Percentiles rank a stretch among this genome's conserved stretches.
Conservation (phyloP, 345 rosid genomes). For the Mercurialis annua region DNA sequence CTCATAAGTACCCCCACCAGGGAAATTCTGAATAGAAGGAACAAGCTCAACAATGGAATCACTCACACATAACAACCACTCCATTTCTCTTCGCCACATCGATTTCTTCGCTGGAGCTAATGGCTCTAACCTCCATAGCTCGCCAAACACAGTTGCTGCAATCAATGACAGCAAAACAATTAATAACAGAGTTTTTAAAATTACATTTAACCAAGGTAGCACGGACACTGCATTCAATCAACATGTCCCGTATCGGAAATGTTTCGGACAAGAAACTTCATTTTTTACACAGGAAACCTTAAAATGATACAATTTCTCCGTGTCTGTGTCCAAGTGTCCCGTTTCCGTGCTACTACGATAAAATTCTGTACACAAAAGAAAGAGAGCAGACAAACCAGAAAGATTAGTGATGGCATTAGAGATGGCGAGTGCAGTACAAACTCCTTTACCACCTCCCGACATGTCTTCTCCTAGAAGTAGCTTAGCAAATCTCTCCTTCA, state of each 20-base stretch:
- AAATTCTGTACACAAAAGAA: no score
- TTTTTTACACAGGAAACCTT: no score
- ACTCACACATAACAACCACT: slow-evolving; percentile 92
- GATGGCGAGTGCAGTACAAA: slow-evolving; percentile 95
- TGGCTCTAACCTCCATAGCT: slow-evolving; percentile 95
- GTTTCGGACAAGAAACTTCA: no score
- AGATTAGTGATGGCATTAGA: slow-evolving; percentile 98
- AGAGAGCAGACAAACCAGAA: slow-evolving; percentile 49
- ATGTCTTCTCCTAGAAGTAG: slow-evolving; percentile 95
- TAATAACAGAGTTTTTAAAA: not conserved
- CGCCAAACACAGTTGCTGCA: slow-evolving; percentile 93
- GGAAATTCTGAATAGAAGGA: slow-evolving; percentile 86
- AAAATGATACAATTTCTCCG: no score
- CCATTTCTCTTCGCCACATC: slow-evolving; percentile 94
- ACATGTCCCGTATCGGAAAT: no score
- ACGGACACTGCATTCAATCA: no score
- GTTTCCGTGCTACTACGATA: no score
- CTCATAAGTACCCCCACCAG: slow-evolving; percentile 90
- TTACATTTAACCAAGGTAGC: no score
- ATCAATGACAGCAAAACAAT: slow-evolving; percentile 9
- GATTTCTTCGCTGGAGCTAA: slow-evolving; percentile 72
- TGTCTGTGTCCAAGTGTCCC: no score
- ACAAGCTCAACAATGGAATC: slow-evolving; percentile 95
- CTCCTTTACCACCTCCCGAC: slow-evolving; percentile 99
- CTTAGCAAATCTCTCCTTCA: slow-evolving; percentile 98